Conservation (phyloP, 176 grass and related monocot genomes). For the Oryza longistaminata region DNA sequence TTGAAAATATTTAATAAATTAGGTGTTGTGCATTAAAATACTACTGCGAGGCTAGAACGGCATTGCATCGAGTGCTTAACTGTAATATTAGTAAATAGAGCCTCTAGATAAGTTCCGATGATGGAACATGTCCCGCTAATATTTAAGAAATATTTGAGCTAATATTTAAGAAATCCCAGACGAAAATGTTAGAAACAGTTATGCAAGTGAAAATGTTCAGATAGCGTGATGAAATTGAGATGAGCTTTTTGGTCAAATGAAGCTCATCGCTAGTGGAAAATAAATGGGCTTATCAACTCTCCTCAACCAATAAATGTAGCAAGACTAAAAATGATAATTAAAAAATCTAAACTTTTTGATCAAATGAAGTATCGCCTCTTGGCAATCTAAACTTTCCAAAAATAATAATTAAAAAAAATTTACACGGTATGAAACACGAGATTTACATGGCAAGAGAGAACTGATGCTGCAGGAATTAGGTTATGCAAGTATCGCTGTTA, state of each 20-base stretch:
- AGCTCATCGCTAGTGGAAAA: not conserved
- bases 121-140: not conserved
- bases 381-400: not conserved
- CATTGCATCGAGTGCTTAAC: slow-evolving; percentile 11
- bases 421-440: not conserved
- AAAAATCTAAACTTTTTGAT: too few species aligned
- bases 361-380: too few species aligned
- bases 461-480: not conserved
- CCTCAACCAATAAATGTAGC: not conserved
- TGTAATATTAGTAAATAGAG: slow-evolving; percentile 10
- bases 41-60: slow-evolving; percentile 3
- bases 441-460: not conserved
- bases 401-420: not conserved
- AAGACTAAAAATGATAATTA: too few species aligned
- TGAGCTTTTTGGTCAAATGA: not conserved
- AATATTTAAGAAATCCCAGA: slow-evolving; percentile 6
- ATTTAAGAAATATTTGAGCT: not conserved
- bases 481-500: not conserved
- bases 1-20: not conserved
- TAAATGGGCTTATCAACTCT: not conserved
- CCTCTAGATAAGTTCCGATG: not conserved
- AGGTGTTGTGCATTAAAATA: not conserved
- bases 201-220: not conserved
- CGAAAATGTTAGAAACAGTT: not conserved
- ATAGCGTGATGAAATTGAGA: not conserved